Base-by-base conservation (phyloP, 2,329 filamentous ascomycete genomes). In the Aspergillus sp. region DNA sequence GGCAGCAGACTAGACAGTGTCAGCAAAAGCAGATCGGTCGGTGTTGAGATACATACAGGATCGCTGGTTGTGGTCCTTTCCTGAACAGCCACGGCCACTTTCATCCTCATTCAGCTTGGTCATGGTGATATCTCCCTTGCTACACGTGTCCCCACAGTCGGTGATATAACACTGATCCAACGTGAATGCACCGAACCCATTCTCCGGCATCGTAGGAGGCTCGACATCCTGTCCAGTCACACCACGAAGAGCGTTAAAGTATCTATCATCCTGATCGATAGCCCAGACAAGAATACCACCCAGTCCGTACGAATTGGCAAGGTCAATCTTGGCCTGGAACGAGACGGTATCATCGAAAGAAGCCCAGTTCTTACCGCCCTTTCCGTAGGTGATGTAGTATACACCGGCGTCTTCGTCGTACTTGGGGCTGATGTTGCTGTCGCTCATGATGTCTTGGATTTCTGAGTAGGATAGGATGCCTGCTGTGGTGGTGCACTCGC, bases 271-370 rank as follows among this genome's bases (percentile, higher is more conserved):
- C 26, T 40, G 35, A 28, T 29, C 31, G 11, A 47, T 27, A 2
- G 54, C 52, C 54, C 53, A 56, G 30, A 50, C 50, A 32, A 57
- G 43, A 5, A 59, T 43, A 5, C 68, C 68, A 4, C 59, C 58
- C 2, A 71, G 52, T 32, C 67, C 65, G 4, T 50, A 37, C 1
- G 41, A 33, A 8, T 61, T 61, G 1, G 66, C 66, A 42, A 49
- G 68, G 3, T 69, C 50, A 3, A 54, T 53, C 43, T 72, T 72
- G 12, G 57, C 44, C 28, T 57, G 49, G 12, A 65, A 56, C 2
- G 70, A 73, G 5, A 66, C 56, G 0, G 44, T 42, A 39, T 74
- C 68, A 33, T 66, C 63, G 29, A 58, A 65, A 1, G 58, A 58
- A 2, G 63, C 49, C 57, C 56, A 59, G 19, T 57, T 50, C 33